Evolutionary conservation across 805 yeast genomes (phyloP).

Genomic region (Wickerhamiella alocasiicola): DNA sequence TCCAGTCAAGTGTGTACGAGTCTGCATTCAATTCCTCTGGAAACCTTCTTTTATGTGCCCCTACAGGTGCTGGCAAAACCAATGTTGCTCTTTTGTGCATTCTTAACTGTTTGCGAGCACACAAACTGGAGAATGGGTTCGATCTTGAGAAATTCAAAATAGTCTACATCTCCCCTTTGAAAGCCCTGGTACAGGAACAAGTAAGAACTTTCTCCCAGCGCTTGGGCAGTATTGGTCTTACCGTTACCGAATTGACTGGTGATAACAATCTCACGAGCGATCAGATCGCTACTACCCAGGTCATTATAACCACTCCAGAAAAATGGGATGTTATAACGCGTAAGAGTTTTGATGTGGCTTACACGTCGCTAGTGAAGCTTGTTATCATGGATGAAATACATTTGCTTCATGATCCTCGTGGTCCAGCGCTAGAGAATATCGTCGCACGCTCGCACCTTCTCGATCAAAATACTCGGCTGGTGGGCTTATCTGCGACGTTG

Average conservation of each 20-base stretch:
- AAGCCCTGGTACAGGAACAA: slow-evolving; percentile 92
- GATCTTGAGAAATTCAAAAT: slow-evolving; percentile 48
- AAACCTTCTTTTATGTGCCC: slow-evolving; percentile 82
- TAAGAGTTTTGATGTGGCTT: slow-evolving; percentile 56
- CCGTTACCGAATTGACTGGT: slow-evolving; percentile 81
- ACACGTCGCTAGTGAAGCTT: slow-evolving; percentile 50
- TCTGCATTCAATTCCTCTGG: slow-evolving; percentile 59
- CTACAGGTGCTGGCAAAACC: slow-evolving; percentile 98
- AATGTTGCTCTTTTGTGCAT: slow-evolving; percentile 86
- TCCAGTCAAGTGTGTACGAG: slow-evolving; percentile 75
- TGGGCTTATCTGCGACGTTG: slow-evolving; percentile 85
- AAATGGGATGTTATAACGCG: slow-evolving; percentile 96
- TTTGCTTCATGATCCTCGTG: slow-evolving; percentile 84
- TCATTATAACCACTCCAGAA: slow-evolving; percentile 89
- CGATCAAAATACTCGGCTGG: slow-evolving; percentile 41
- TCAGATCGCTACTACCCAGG: slow-evolving; percentile 66
- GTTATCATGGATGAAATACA: slow-evolving; percentile 88
- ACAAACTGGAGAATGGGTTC: slow-evolving; percentile 23
- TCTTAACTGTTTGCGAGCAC: slow-evolving; percentile 47
- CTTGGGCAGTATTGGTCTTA: slow-evolving; percentile 48
- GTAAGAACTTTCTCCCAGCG: slow-evolving; percentile 73
- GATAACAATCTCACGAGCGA: slow-evolving; percentile 65
- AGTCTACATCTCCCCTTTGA: slow-evolving; percentile 84
- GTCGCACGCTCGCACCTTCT: slow-evolving; percentile 59
- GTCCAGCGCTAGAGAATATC: slow-evolving; percentile 83